Percentiles rank a stretch among this genome's conserved stretches.
phyloP scores from a whole-genome alignment of 2,329 filamentous ascomycete genomes.

The Phoma sp. region DNA sequence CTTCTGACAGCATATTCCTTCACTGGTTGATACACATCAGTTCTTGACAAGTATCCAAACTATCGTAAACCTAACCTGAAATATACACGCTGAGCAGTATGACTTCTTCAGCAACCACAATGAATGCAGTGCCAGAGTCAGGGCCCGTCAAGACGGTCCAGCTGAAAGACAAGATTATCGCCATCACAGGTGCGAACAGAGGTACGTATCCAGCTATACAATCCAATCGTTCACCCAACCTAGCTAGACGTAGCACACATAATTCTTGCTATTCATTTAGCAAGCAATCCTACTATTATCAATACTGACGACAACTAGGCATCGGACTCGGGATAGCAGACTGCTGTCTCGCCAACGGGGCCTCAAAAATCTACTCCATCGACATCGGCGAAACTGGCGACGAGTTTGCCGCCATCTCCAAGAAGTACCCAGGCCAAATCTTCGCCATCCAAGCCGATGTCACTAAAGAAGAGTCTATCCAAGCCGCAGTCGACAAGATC shows the following conservation, averaged over 20 bases:
- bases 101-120: conserved; percentile 23
- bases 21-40: too few relatives aligned
- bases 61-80: too few relatives aligned
- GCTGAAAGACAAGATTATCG: conserved; percentile 37
- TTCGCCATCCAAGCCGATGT: conserved; percentile 56
- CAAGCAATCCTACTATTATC: too few relatives aligned
- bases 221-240: too few relatives aligned
- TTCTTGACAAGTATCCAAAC: too few relatives aligned
- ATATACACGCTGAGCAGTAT: conserved; percentile 8
- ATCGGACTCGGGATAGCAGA: conserved; percentile 58
- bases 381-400: conserved; percentile 55
- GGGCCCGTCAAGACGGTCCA: conserved; percentile 35
- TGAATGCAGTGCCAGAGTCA: conserved; percentile 15
- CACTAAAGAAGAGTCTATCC: conserved; percentile 56
- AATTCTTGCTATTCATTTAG: too few relatives aligned
- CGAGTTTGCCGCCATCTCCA: conserved; percentile 50
- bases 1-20: background rate
- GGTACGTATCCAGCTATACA: too few relatives aligned
- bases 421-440: conserved; percentile 52
- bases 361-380: conserved; percentile 55
- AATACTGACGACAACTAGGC: conserved; percentile 24
- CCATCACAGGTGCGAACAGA: conserved; percentile 41
- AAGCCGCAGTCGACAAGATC: conserved; percentile 55
- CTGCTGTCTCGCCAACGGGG: conserved; percentile 56
- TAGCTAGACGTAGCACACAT: too few relatives aligned